These are phyloP conservation scores for Gaertneriomyces sp. DNA, from an alignment of 192 early-diverging fungal genomes.

Conservation along the genomic window DNA sequence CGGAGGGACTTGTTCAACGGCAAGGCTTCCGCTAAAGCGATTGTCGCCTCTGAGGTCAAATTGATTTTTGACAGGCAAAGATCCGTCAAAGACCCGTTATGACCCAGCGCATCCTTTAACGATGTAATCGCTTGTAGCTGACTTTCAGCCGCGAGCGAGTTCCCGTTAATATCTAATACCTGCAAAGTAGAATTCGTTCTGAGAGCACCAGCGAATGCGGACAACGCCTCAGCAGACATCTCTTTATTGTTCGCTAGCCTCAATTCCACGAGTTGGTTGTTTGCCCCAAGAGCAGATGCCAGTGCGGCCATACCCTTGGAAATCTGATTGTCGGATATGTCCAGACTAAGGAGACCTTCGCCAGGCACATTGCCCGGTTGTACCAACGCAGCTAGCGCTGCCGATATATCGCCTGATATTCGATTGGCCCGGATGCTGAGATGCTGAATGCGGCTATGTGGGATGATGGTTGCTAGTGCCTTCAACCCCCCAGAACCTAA, in stretches of 20 bases:
- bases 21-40: slow-evolving; percentile 76
- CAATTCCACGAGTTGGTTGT: slow-evolving; percentile 21
- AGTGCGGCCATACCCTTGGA: slow-evolving; percentile 11
- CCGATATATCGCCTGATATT: too few relatives aligned
- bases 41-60: slow-evolving; percentile 68
- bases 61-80: slow-evolving; percentile 61
- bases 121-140: slow-evolving; percentile 38
- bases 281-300: slow-evolving; percentile 20
- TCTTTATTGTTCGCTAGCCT: slow-evolving; percentile 44
- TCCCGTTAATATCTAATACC: slow-evolving; percentile 56
- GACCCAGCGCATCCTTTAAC: slow-evolving; percentile 44
- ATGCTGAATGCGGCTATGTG: too few relatives aligned
- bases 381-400: too few relatives aligned
- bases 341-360: slow-evolving; percentile 15
- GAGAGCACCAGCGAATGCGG: slow-evolving; percentile 46
- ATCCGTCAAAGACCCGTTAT: slow-evolving; percentile 61
- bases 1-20: slow-evolving; percentile 67
- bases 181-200: slow-evolving; percentile 44
- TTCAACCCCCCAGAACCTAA: slow-evolving; percentile 41
- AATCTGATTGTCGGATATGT: slow-evolving; percentile 33
- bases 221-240: slow-evolving; percentile 43
- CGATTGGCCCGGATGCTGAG: too few relatives aligned
- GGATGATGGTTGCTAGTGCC: not conserved
- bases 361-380: too few relatives aligned
- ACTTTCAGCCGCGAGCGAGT: slow-evolving; percentile 44